Evolutionary conservation across 2,329 filamentous ascomycete genomes (phyloP).

Genomic region (Colletotrichum limetticola): DNA sequence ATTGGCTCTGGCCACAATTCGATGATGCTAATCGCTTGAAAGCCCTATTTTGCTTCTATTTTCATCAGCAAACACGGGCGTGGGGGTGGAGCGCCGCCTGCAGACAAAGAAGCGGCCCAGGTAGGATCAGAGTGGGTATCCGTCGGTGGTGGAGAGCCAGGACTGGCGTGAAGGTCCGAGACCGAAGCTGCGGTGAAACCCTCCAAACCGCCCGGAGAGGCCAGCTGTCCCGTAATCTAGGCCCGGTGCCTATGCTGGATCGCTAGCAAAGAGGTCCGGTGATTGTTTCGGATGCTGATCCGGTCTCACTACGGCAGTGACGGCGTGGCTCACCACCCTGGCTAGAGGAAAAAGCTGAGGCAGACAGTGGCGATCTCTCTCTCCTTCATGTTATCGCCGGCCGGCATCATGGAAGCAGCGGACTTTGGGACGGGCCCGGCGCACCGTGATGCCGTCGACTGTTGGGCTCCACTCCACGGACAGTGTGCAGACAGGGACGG

Average conservation of each 20-base stretch:
- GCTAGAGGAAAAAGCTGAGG: slow-evolving; percentile 5
- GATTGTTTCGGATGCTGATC: neutral
- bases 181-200: slow-evolving; percentile 12
- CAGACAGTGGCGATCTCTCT: slow-evolving; percentile 7
- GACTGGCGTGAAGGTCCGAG: slow-evolving; percentile 13
- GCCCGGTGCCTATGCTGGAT: neutral
- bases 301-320: neutral
- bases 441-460: neutral
- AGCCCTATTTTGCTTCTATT: neutral
- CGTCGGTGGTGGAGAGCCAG: slow-evolving; percentile 12
- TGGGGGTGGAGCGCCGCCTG: neutral
- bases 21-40: neutral
- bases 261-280: neutral
- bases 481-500: neutral
- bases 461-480: slow-evolving; percentile 6
- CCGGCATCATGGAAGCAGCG: slow-evolving; percentile 23
- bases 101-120: neutral
- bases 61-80: neutral
- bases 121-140: neutral
- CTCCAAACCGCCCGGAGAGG: neutral
- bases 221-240: neutral
- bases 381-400: slow-evolving; percentile 9
- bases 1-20: neutral
- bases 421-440: slow-evolving; percentile 18
- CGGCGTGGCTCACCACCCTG: neutral